Conservation (phyloP, 345 rosid species). For the Gynandropsis gynandra region DNA sequence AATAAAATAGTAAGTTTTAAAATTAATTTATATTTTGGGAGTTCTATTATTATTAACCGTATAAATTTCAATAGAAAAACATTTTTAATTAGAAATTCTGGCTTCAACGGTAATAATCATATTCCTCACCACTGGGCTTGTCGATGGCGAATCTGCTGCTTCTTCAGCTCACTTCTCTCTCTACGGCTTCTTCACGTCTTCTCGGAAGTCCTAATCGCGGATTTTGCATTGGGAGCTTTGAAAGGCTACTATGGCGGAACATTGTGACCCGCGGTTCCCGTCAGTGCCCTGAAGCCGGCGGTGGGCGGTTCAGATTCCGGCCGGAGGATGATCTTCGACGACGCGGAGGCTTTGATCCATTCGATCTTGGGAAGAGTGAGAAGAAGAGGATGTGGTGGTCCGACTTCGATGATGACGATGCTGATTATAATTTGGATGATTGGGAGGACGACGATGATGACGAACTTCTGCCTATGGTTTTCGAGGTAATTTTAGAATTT, state of each 20-base stretch:
- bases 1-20: no score
- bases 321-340: conserved; percentile 26
- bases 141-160: conserved; percentile 23
- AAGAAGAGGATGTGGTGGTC: conserved; percentile 48
- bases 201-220: neutral
- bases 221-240: neutral
- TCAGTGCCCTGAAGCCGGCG: conserved; percentile 24
- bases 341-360: conserved; percentile 23
- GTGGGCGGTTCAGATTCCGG: conserved; percentile 26
- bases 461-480: conserved; percentile 36
- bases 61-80: no score
- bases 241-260: conserved; percentile 11
- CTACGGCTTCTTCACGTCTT: conserved; percentile 15
- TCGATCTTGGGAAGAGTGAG: conserved; percentile 23
- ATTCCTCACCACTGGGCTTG: neutral
- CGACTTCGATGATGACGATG: conserved; percentile 31
- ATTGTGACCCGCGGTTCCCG: conserved; percentile 17
- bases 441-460: conserved; percentile 33
- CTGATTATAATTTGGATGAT: conserved; percentile 21
- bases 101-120: no score
- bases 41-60: no score
- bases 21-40: no score
- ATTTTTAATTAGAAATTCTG: no score
- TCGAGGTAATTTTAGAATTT: conserved; percentile 40
- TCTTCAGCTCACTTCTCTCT: conserved; percentile 19